phyloP scores from a whole-genome alignment of 805 yeast species.

The Sugiyamaella floridensis region DNA sequence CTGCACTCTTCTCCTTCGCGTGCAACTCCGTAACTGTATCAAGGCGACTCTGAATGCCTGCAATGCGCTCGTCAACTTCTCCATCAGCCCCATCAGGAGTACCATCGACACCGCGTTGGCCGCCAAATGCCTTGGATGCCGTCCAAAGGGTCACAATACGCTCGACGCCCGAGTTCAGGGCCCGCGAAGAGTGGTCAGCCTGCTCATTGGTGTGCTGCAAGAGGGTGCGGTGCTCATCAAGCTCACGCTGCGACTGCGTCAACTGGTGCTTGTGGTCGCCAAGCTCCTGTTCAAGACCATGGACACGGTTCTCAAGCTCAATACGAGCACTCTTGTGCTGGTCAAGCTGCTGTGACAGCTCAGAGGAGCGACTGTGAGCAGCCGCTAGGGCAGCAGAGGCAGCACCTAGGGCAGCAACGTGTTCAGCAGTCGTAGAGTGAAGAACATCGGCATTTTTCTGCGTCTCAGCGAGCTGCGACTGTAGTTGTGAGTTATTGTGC shows the following conservation, averaged over 20 bases:
- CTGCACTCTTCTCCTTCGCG: slow-evolving; percentile 26
- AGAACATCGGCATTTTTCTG: slow-evolving; percentile 10
- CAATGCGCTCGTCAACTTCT: slow-evolving; percentile 6
- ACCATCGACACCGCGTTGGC: background rate
- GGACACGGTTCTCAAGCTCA: slow-evolving; percentile 15
- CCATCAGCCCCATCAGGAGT: slow-evolving; percentile 6
- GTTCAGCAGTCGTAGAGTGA: slow-evolving; percentile 18
- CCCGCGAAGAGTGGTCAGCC: slow-evolving; percentile 17
- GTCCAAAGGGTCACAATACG: slow-evolving; percentile 23
- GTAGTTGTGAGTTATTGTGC: slow-evolving; percentile 15
- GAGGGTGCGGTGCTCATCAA: slow-evolving; percentile 15
- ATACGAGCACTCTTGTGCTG: slow-evolving; percentile 12
- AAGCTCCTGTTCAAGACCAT: slow-evolving; percentile 13
- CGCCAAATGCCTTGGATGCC: slow-evolving; percentile 14
- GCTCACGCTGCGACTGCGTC: slow-evolving; percentile 16
- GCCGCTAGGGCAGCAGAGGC: slow-evolving; percentile 23
- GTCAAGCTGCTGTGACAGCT: slow-evolving; percentile 15
- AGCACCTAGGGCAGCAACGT: slow-evolving; percentile 22
- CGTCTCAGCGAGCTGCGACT: slow-evolving; percentile 9
- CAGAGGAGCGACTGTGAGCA: slow-evolving; percentile 16
- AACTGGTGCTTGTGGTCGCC: slow-evolving; percentile 15
- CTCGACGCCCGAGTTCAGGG: slow-evolving; percentile 20
- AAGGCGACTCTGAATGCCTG: slow-evolving; percentile 5
- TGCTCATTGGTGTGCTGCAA: slow-evolving; percentile 15
- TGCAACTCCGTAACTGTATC: slow-evolving; percentile 12